A percentile compares a stretch with the other conserved stretches of the same genome.
phyloP scores from a whole-genome alignment of 768 basidiomycete species.

The Mrakia blollopis region DNA sequence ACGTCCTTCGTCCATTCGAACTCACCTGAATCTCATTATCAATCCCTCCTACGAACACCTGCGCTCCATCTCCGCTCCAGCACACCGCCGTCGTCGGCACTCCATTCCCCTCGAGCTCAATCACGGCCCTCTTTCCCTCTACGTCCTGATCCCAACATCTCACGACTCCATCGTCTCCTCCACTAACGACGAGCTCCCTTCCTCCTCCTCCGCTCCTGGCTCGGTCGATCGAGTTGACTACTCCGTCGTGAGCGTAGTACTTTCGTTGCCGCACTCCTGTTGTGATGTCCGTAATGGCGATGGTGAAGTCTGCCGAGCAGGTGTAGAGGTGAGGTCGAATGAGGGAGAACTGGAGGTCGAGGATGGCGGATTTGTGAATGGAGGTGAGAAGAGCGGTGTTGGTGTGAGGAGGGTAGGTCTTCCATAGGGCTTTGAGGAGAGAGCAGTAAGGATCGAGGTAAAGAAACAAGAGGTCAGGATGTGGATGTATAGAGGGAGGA shows the following conservation, averaged over 20 bases:
- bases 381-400: constrained; percentile 84
- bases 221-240: constrained; percentile 83
- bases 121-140: constrained; percentile 65
- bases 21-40: constrained; percentile 95
- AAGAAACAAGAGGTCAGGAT: not conserved
- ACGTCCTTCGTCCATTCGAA: constrained; percentile 32
- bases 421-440: constrained; percentile 64
- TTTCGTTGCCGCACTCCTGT: constrained; percentile 72
- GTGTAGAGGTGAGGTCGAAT: constrained; percentile 55
- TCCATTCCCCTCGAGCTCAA: constrained; percentile 63
- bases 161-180: constrained; percentile 86
- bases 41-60: constrained; percentile 81
- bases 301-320: constrained; percentile 82
- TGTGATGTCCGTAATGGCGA: constrained; percentile 69
- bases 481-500: not conserved
- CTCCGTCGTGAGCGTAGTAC: constrained; percentile 82
- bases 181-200: constrained; percentile 78
- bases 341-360: constrained; percentile 68
- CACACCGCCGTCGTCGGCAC: constrained; percentile 88
- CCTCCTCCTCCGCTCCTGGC: constrained; percentile 63
- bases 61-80: constrained; percentile 86
- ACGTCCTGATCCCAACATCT: constrained; percentile 80
- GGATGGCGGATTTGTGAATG: constrained; percentile 82
- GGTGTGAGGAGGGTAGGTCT: constrained; percentile 82
- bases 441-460: not conserved